Percentiles rank a stretch among this genome's conserved stretches.
These are phyloP conservation scores for Rhizophagus prolifer DNA, from an alignment of 192 early-diverging fungal species.

Conservation along the genomic window DNA sequence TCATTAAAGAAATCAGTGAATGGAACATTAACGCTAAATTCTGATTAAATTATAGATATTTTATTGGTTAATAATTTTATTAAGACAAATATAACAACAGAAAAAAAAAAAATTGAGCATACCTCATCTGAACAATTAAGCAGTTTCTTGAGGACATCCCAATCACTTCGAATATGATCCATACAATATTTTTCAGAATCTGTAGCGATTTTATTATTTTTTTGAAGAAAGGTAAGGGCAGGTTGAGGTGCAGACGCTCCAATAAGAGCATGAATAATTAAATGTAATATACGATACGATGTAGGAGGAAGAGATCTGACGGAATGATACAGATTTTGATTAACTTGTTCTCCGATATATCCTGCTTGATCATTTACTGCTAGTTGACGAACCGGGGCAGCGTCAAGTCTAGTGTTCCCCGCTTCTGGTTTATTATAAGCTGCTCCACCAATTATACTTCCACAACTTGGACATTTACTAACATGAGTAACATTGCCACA, in stretches of 20 bases:
- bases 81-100: too few species aligned
- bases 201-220: neutral
- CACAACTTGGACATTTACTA: slow-evolving; percentile 1
- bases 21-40: slow-evolving; percentile 29
- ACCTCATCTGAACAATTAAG: slow-evolving; percentile 20
- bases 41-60: too few species aligned
- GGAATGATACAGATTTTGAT: neutral
- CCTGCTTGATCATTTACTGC: neutral
- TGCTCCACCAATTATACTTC: too few species aligned
- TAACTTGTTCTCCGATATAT: slow-evolving; percentile 1
- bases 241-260: neutral
- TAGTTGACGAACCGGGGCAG: neutral
- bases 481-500: neutral
- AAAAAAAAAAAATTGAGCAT: too few species aligned
- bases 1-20: slow-evolving; percentile 21
- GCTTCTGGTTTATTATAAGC: too few species aligned
- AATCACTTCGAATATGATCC: slow-evolving; percentile 28
- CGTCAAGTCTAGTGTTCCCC: too few species aligned
- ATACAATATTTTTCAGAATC: slow-evolving; percentile 13
- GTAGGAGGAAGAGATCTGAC: too few species aligned
- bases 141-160: slow-evolving; percentile 19
- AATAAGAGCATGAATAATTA: slow-evolving; percentile 28
- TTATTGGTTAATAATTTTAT: too few species aligned
- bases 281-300: slow-evolving; percentile 12
- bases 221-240: neutral